phyloP scores from a whole-genome alignment of 1,284 basidiomycete genomes.

The Cutaneotrichosporon sp. region DNA sequence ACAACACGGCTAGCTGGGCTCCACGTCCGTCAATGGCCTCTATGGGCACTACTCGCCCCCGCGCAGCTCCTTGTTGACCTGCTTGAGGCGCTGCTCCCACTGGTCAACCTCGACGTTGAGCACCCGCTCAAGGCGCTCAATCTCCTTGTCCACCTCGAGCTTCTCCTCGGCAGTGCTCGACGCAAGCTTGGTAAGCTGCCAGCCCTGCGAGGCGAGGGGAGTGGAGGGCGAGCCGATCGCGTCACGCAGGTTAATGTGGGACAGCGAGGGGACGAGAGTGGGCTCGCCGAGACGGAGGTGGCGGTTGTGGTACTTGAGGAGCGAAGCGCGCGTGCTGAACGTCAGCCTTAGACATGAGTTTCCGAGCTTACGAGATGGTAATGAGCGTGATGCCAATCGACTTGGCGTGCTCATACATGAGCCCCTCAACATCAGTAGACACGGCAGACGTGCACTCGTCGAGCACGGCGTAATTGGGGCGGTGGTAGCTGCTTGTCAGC shows the following conservation, averaged over 20 bases:
- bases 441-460: constrained; percentile 93
- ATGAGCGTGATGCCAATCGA: constrained; percentile 89
- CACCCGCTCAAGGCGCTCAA: constrained; percentile 41
- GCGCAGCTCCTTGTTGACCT: constrained; percentile 59
- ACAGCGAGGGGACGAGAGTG: constrained; percentile 25
- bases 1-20: background rate
- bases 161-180: constrained; percentile 42
- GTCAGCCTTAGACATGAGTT: constrained; percentile 30
- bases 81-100: constrained; percentile 66
- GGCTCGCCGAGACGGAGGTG: constrained; percentile 55
- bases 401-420: constrained; percentile 95
- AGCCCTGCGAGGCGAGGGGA: constrained; percentile 39
- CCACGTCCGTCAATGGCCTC: constrained; percentile 15
- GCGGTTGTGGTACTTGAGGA: constrained; percentile 59
- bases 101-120: constrained; percentile 62
- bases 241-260: constrained; percentile 19
- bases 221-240: constrained; percentile 42
- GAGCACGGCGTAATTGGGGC: constrained; percentile 52
- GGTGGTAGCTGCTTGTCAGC: constrained; percentile 38
- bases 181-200: constrained; percentile 47
- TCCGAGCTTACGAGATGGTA: constrained; percentile 68
- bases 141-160: constrained; percentile 55
- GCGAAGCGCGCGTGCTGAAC: constrained; percentile 56
- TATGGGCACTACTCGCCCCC: no score
- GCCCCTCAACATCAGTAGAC: constrained; percentile 91